Conservation (phyloP, 306 rosid species). For the Casuarina cunninghamiana region DNA sequence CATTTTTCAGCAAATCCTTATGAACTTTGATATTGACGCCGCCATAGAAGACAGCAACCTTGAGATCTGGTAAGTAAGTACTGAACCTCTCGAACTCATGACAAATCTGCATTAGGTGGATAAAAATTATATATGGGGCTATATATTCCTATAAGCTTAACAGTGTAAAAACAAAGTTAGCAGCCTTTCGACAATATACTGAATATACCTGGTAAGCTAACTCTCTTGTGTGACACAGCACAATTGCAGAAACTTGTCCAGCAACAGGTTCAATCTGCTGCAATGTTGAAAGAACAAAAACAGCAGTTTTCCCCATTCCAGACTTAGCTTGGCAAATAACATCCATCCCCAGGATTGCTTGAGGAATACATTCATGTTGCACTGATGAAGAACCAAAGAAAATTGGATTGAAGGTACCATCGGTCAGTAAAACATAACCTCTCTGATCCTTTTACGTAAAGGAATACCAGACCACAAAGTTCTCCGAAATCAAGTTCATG, state of each 20-base stretch:
- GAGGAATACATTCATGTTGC: slow-evolving; percentile 99
- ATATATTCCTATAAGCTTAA: neutral
- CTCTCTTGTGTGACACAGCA: slow-evolving; percentile 94
- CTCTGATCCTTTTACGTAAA: slow-evolving; percentile 61
- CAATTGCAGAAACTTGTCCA: slow-evolving; percentile 95
- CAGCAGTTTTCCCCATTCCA: slow-evolving; percentile 99
- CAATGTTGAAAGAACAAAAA: slow-evolving; percentile 86
- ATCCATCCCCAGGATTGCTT: slow-evolving; percentile 99
- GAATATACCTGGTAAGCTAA: slow-evolving; percentile 83
- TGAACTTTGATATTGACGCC: slow-evolving; percentile 93
- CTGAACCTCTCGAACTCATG: slow-evolving; percentile 98
- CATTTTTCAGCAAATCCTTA: slow-evolving; percentile 86
- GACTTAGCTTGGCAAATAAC: slow-evolving; percentile 99
- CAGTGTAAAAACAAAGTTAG: neutral
- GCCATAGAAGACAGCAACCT: slow-evolving; percentile 98
- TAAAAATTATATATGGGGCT: slow-evolving; percentile 7
- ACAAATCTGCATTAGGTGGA: slow-evolving; percentile 60
- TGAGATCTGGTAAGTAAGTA: slow-evolving; percentile 85
- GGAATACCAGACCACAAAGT: slow-evolving; percentile 62
- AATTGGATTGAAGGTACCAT: slow-evolving; percentile 62
- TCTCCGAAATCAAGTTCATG: slow-evolving; percentile 69
- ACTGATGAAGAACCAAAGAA: slow-evolving; percentile 92
- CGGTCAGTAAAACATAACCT: slow-evolving; percentile 75
- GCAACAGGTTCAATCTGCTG: slow-evolving; percentile 98
- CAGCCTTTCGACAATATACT: neutral